These are phyloP conservation scores for Suillus variegatus DNA, from an alignment of 768 basidiomycete genomes.

Conservation along the genomic window DNA sequence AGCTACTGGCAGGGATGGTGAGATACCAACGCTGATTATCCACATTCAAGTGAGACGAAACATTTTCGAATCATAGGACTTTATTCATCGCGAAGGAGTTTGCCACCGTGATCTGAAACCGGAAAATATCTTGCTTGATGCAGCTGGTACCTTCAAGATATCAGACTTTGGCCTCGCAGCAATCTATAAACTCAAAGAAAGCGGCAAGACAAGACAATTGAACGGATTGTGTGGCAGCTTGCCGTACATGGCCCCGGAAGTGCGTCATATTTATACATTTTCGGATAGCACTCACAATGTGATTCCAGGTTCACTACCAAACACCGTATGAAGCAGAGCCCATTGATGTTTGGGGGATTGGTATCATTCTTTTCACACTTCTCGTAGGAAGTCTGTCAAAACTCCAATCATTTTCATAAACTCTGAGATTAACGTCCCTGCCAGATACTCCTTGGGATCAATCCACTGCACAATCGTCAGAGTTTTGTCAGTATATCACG, in stretches of 20 bases:
- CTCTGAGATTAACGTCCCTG: neutral
- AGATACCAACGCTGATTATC: slow-evolving; percentile 22
- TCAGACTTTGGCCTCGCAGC: slow-evolving; percentile 94
- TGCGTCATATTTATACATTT: slow-evolving; percentile 31
- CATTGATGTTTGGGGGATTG: slow-evolving; percentile 94
- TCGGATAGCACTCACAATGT: neutral
- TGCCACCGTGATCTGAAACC: slow-evolving; percentile 98
- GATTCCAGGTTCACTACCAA: slow-evolving; percentile 59
- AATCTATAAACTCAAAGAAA: slow-evolving; percentile 83
- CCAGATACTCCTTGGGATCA: slow-evolving; percentile 98
- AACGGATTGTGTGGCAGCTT: slow-evolving; percentile 88
- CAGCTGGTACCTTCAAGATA: slow-evolving; percentile 84
- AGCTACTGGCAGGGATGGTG: slow-evolving; percentile 84
- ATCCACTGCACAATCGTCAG: slow-evolving; percentile 75
- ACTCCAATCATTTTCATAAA: slow-evolving; percentile 6
- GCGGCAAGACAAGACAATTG: slow-evolving; percentile 73
- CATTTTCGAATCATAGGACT: slow-evolving; percentile 48
- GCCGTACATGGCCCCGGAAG: slow-evolving; percentile 95
- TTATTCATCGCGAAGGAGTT: slow-evolving; percentile 86
- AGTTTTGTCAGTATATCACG: slow-evolving; percentile 73
- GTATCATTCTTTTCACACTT: slow-evolving; percentile 91
- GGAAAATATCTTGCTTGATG: slow-evolving; percentile 89
- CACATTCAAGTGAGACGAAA: slow-evolving; percentile 3
- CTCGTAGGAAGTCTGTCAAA: slow-evolving; percentile 78
- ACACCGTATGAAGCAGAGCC: slow-evolving; percentile 86